Evolutionary conservation across 1,284 basidiomycete species (phyloP), one percentile per base, ranked within the genome.

Genomic region (Ceratobasidium sp.): DNA sequence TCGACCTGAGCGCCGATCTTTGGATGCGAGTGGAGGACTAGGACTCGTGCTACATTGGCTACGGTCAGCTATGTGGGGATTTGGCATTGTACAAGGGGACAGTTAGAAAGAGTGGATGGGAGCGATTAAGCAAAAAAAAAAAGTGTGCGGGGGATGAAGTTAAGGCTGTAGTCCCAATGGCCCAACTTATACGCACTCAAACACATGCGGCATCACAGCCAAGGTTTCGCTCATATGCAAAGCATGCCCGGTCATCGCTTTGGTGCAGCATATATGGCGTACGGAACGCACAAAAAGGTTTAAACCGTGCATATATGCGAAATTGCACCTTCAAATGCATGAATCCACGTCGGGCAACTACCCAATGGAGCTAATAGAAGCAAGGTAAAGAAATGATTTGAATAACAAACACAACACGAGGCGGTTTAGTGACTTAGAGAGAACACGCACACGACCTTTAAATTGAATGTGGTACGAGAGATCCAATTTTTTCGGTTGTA

Each of bases 41-140:
- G 71, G 71, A 12, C 48, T 74, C 20, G 73, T 84, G 0, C 83
- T 89, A 0, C 88, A 90, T 77, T 89, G 84, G 66, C 81, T 89
- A 0, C 83, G 80, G 38, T 88, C 86, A 0, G 84, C 86, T 0
- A 87, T 88, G 84, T 79, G 20, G 23, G 23, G 52, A n/a, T 26
- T 9, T 1, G 52, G 20, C 52, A 54, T 54, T n/a, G 52, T 20
- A 54, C 46, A 48, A n/a, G 23, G 17, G 17, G 52, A 54, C 20
- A 54, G 52, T 9, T 6, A 26, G 17, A 54, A 54, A 3, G 52
- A 54, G 52, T 54, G 52, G 52, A n/a, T n/a, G 2, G 52, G 52
- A 54, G 52, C 17, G 52, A 54, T 26, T 54, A 6, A 54, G 52
- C 52, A 54, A 26, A 20, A n/a, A 26, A 20, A 54, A 54, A 20